These are phyloP conservation scores for Nannochloris sp. DNA, from an alignment of 139 green algal species.

Conservation along the genomic window DNA sequence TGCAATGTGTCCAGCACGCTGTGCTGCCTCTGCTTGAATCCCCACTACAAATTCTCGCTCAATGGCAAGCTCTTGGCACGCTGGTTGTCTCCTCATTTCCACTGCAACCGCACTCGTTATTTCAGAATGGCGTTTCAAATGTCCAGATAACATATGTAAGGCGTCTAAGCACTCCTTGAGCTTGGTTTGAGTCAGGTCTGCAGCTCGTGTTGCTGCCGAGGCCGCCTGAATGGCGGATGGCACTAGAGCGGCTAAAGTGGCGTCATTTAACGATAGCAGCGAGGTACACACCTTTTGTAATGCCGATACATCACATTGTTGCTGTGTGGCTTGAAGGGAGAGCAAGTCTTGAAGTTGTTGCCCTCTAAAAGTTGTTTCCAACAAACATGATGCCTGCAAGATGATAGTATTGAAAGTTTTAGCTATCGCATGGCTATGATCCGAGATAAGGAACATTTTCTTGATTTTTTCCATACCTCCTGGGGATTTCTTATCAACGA, in stretches of 20 bases:
- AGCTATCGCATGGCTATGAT: no score
- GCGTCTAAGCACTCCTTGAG: background rate
- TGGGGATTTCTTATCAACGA: no score
- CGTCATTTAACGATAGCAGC: background rate
- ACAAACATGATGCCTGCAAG: conserved; percentile 1
- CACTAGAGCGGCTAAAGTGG: background rate
- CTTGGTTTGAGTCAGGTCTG: background rate
- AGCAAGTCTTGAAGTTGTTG: conserved; percentile 7
- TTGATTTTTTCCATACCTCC: no score
- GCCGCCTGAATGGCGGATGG: background rate
- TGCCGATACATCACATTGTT: background rate
- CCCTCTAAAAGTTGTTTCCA: background rate
- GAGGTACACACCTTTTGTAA: conserved; percentile 5
- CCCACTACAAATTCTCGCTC: conserved; percentile 8
- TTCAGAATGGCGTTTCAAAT: background rate
- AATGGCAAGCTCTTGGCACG: conserved; percentile 2
- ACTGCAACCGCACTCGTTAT: background rate
- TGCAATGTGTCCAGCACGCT: conserved; percentile 5
- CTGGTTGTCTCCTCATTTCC: background rate
- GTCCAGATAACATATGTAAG: background rate
- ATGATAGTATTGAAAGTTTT: background rate
- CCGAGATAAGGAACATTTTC: no score
- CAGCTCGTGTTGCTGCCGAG: background rate
- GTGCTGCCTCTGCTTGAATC: conserved; percentile 13
- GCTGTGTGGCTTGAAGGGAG: background rate